These are phyloP conservation scores for Podila epigama DNA, from an alignment of 192 early-diverging fungal genomes.

Conservation along the genomic window DNA sequence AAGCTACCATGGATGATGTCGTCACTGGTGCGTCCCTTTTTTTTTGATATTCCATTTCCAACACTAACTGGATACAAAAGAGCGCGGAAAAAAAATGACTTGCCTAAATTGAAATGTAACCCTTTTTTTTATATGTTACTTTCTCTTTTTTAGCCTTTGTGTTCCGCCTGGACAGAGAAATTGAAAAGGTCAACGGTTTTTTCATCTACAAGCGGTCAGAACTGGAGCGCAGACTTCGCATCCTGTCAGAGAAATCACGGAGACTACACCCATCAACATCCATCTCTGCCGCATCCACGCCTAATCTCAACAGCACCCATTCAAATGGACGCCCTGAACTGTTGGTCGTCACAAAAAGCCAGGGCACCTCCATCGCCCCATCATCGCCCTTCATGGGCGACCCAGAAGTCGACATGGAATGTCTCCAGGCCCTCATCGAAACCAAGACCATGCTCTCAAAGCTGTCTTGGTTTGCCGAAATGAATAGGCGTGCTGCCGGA, in stretches of 20 bases:
- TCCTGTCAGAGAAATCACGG: conserved; percentile 60
- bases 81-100: neutral
- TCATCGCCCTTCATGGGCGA: conserved; percentile 45
- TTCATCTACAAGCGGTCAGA: conserved; percentile 81
- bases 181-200: conserved; percentile 86
- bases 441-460: conserved; percentile 56
- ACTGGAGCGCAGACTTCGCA: conserved; percentile 72
- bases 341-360: neutral
- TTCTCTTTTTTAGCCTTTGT: conserved; percentile 72
- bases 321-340: neutral
- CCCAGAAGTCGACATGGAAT: conserved; percentile 50
- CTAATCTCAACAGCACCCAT: neutral
- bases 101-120: conserved; percentile 13
- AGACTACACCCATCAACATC: neutral
- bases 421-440: conserved; percentile 52
- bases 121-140: conserved; percentile 49
- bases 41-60: too few relatives aligned
- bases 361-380: neutral
- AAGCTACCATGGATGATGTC: conserved; percentile 37
- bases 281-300: neutral
- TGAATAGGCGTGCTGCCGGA: conserved; percentile 57
- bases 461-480: conserved; percentile 58
- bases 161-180: conserved; percentile 82
- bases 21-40: conserved; percentile 40
- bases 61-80: too few relatives aligned